Evolutionary conservation across 768 basidiomycete species (phyloP), one percentile per base, ranked within the genome.

Genomic region (Tulasnella sp.): DNA sequence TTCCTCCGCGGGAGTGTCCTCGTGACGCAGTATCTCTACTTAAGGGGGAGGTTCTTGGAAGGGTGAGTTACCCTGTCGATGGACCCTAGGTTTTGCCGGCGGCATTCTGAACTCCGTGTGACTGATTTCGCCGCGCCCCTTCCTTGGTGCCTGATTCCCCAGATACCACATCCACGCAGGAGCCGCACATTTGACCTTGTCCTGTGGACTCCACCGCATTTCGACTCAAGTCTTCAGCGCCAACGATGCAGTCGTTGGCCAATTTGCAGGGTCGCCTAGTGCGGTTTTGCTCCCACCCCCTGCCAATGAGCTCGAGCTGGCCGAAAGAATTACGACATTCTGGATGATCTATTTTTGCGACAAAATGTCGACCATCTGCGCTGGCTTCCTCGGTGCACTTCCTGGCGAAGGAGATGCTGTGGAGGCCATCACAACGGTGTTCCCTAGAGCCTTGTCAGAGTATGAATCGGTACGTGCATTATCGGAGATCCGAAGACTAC

Each of bases 151-250:
- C 52, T 59, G 52, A 39, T 67, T 16, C 26, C 19, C 5, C 22
- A 72, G 71, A 29, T 72, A 72, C 36, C 71, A 72, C 59, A 22
- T 37, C 11, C 86, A 86, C 0, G 88, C 87, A 72, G 87, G 90
- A 0, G 90, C 91, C 0, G 88, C 89, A 1, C 84, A 89, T 16
- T 81, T 93, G 62, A 87, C 89, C 11, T 80, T 92, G 36, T 90
- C 92, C 76, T 89, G 85, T 76, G 89, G 89, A 6, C 85, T 94
- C 36, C 73, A 74, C 32, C 40, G 44, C 11, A 63, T 74, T 19
- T 32, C 35, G 32, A 68, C 73, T 32, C 72, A 41, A 35, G 64
- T 68, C 22, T 74, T 39, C 36, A 62, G 35, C 4, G 44, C 44
- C 26, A 52, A 59, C 47, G 29, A 14, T 63, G 34, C 22, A 22